These are phyloP conservation scores for Physcia stellaris DNA, from an alignment of 495 filamentous ascomycete species.

Conservation along the genomic window DNA sequence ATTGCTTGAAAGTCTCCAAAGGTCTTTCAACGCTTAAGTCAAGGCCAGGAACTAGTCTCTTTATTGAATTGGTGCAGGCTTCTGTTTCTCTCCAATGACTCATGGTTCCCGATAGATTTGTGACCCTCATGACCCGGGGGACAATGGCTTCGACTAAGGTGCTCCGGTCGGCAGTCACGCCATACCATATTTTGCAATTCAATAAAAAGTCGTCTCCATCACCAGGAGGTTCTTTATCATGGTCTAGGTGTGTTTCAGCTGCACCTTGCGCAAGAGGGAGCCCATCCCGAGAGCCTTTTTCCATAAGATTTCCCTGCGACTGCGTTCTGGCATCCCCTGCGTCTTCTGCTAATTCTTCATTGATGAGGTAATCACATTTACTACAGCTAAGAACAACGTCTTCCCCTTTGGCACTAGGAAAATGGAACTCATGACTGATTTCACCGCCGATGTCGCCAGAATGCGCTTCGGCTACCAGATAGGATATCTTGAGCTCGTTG, in stretches of 20 bases:
- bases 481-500: constrained; percentile 69
- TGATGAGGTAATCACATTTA: constrained; percentile 62
- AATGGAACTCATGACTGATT: constrained; percentile 89
- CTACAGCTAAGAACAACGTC: constrained; percentile 69
- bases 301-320: background rate
- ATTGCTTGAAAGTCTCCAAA: background rate
- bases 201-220: constrained; percentile 2
- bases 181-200: constrained; percentile 35
- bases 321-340: background rate
- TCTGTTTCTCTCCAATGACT: constrained; percentile 27
- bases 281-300: background rate
- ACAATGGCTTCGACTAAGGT: constrained; percentile 58
- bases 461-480: constrained; percentile 73
- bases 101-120: constrained; percentile 3
- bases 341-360: constrained; percentile 61
- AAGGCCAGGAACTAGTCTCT: constrained; percentile 50
- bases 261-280: background rate
- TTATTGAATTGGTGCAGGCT: constrained; percentile 59
- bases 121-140: constrained; percentile 29
- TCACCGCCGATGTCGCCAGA: constrained; percentile 93
- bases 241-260: constrained; percentile 1
- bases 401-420: constrained; percentile 68
- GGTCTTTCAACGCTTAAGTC: constrained; percentile 57
- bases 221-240: constrained; percentile 18
- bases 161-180: constrained; percentile 53